Percentiles rank a stretch among this genome's conserved stretches.
phyloP scores from a whole-genome alignment of 1,284 basidiomycete species.

The Cerrena zonata region DNA sequence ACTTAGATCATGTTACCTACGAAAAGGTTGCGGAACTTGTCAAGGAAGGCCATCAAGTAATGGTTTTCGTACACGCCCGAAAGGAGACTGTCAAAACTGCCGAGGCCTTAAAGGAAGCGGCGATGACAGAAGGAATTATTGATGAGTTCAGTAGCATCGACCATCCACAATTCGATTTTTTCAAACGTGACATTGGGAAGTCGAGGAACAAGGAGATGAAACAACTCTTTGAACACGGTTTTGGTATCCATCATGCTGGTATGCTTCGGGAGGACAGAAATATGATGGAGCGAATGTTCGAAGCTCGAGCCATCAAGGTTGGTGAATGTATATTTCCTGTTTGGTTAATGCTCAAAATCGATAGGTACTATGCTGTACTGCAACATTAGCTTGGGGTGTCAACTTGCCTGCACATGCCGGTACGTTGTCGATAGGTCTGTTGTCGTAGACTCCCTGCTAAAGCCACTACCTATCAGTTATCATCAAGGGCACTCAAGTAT shows the following conservation, averaged over 20 bases:
- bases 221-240: constrained; percentile 85
- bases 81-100: constrained; percentile 98
- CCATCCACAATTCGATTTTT: constrained; percentile 72
- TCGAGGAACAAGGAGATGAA: constrained; percentile 97
- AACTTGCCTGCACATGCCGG: constrained; percentile 97
- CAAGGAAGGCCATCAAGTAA: constrained; percentile 89
- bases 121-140: constrained; percentile 64
- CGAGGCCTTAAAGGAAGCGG: constrained; percentile 77
- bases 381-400: constrained; percentile 98
- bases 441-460: background rate
- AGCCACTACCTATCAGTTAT: constrained; percentile 51
- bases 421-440: constrained; percentile 30
- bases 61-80: constrained; percentile 98
- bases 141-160: constrained; percentile 79
- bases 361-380: constrained; percentile 94
- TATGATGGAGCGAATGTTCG: constrained; percentile 94
- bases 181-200: constrained; percentile 72
- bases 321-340: background rate
- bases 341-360: constrained; percentile 11
- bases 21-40: constrained; percentile 86
- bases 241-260: constrained; percentile 98
- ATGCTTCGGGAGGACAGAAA: constrained; percentile 95
- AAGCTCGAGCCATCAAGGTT: constrained; percentile 86
- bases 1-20: constrained; percentile 86
- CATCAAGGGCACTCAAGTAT: constrained; percentile 98